Conservation (phyloP, 2,329 filamentous ascomycete species). For the Fusarium transvaalense region DNA sequence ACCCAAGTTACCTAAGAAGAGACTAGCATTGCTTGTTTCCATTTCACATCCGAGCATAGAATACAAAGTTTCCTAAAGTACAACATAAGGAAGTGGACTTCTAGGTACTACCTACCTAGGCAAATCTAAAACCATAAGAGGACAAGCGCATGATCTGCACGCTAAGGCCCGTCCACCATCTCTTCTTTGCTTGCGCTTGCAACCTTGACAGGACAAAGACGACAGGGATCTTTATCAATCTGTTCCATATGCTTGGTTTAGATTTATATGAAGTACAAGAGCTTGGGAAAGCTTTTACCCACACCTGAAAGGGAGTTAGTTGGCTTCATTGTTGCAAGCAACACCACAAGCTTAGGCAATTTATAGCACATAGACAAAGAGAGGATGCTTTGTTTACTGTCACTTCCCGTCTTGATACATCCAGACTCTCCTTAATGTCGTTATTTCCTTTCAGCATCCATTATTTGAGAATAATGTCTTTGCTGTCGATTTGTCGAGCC, state of each 20-base stretch:
- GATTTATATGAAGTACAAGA: conserved; percentile 2
- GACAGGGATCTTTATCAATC: conserved; percentile 40
- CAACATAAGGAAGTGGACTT: neutral
- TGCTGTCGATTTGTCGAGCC: neutral
- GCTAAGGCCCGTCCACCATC: conserved; percentile 10
- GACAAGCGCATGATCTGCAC: conserved; percentile 29
- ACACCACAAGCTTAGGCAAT: neutral
- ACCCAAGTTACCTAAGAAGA: too few relatives aligned
- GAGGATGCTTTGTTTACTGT: neutral
- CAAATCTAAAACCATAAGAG: conserved; percentile 10
- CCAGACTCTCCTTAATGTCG: neutral
- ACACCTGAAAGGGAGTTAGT: neutral
- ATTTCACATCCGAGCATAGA: neutral
- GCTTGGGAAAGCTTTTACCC: neutral
- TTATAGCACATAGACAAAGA: neutral
- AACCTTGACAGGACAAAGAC: conserved; percentile 16
- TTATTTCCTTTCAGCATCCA: neutral
- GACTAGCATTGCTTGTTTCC: too few relatives aligned
- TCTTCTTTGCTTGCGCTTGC: conserved; percentile 10
- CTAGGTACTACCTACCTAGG: too few relatives aligned
- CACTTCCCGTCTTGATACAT: neutral
- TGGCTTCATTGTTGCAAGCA: neutral
- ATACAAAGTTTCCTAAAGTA: neutral
- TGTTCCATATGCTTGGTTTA: neutral
- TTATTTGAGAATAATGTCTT: neutral